phyloP scores from a whole-genome alignment of 2,329 filamentous ascomycete genomes.

The Diaporthe caulivora region DNA sequence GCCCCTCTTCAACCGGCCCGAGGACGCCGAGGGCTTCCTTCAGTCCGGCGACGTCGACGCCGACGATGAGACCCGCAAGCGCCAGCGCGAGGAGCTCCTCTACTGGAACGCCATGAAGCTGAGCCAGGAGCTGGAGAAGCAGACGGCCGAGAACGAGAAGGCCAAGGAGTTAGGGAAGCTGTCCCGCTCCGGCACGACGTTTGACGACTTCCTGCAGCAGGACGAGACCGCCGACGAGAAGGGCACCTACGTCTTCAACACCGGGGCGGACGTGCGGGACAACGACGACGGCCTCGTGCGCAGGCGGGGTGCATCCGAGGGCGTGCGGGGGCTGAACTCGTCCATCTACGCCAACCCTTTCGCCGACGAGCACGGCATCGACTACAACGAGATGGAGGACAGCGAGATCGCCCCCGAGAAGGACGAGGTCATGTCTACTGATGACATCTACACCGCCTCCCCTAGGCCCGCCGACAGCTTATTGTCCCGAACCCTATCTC shows the following conservation, averaged over 20 bases:
- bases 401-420: constrained; percentile 58
- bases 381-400: constrained; percentile 60
- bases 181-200: constrained; percentile 54
- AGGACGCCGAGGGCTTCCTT: constrained; percentile 75
- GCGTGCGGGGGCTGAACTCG: constrained; percentile 58
- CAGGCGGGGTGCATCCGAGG: constrained; percentile 58
- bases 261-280: constrained; percentile 60
- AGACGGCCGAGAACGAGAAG: constrained; percentile 44
- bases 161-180: constrained; percentile 15
- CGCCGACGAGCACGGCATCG: constrained; percentile 67
- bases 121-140: constrained; percentile 45
- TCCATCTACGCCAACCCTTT: constrained; percentile 70
- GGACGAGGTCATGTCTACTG: constrained; percentile 61
- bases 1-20: constrained; percentile 74
- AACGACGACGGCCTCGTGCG: constrained; percentile 61
- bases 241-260: constrained; percentile 70
- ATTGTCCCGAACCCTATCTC: constrained; percentile 39
- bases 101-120: constrained; percentile 67
- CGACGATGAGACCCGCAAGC: constrained; percentile 70
- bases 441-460: constrained; percentile 67
- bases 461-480: constrained; percentile 52
- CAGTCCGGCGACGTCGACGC: constrained; percentile 68
- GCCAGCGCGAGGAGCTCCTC: constrained; percentile 74
- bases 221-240: constrained; percentile 62
- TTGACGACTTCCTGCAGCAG: constrained; percentile 70